Conservation (phyloP, 306 rosid genomes). For the Aeschynomene evenia region DNA sequence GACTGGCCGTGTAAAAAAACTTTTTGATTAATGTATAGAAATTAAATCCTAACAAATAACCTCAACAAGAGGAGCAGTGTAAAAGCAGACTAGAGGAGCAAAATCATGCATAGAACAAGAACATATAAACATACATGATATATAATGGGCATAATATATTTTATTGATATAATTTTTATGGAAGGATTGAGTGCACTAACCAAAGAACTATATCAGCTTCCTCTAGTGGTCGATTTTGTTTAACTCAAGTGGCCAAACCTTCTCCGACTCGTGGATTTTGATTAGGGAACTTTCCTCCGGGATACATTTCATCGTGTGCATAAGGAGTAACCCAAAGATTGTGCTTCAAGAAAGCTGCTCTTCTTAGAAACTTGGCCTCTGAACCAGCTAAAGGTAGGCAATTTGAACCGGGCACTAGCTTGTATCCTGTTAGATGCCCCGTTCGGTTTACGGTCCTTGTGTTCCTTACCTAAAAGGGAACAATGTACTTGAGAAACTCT, state of each 20-base stretch:
- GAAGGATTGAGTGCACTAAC: conserved; percentile 41
- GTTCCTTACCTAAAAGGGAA: conserved; percentile 63
- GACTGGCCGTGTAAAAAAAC: too few species aligned
- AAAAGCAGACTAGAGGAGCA: background rate
- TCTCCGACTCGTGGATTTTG: conserved; percentile 80
- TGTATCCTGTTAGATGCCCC: conserved; percentile 75
- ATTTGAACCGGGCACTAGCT: conserved; percentile 80
- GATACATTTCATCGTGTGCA: conserved; percentile 58
- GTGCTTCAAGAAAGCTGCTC: conserved; percentile 84
- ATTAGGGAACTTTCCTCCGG: conserved; percentile 89
- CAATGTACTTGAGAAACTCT: conserved; percentile 11
- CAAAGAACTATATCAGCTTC: conserved; percentile 83
- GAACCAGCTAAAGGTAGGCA: conserved; percentile 80
- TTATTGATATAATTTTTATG: background rate
- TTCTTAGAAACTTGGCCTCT: conserved; percentile 77
- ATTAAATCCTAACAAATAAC: background rate
- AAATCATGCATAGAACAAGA: background rate
- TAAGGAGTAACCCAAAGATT: conserved; percentile 81
- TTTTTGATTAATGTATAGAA: too few species aligned
- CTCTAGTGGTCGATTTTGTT: conserved; percentile 65
- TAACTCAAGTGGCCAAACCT: conserved; percentile 83
- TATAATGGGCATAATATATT: background rate
- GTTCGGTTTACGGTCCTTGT: conserved; percentile 77
- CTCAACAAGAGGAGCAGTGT: background rate
- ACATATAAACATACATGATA: background rate